A percentile compares a stretch with the other conserved stretches of the same genome.
These are phyloP conservation scores for Citrus maxima DNA, from an alignment of 345 rosid genomes.

Conservation along the genomic window DNA sequence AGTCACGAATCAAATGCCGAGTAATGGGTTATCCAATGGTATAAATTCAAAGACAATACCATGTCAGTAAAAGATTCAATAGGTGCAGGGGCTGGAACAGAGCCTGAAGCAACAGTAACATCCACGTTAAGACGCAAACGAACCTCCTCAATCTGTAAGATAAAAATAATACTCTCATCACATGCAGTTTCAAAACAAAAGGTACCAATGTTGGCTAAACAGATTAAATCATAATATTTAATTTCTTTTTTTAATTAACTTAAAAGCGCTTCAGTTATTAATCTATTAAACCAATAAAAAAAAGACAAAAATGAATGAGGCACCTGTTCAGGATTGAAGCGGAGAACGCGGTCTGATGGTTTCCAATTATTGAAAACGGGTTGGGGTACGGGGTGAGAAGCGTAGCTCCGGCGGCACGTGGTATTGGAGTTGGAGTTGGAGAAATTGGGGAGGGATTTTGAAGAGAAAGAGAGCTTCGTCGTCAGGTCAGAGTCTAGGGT, in stretches of 20 bases:
- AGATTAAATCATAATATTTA: too few relatives aligned
- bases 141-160: constrained; percentile 32
- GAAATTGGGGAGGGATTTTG: not conserved
- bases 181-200: not conserved
- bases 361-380: constrained; percentile 31
- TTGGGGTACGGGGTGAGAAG: constrained; percentile 18
- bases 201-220: not conserved
- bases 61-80: constrained; percentile 37
- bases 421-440: not conserved
- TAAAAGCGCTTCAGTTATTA: too few relatives aligned
- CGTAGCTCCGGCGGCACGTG: constrained; percentile 15
- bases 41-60: constrained; percentile 11
- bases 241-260: too few relatives aligned
- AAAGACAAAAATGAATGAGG: not conserved
- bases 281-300: too few relatives aligned
- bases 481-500: constrained; percentile 14
- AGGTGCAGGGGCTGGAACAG: constrained; percentile 31
- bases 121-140: constrained; percentile 33
- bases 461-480: constrained; percentile 11
- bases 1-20: not conserved
- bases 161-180: not conserved
- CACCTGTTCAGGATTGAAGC: constrained; percentile 29
- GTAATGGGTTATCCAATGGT: not conserved
- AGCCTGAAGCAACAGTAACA: constrained; percentile 28
- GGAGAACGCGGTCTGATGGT: constrained; percentile 42